Evolutionary conservation across 2,329 filamentous ascomycete species (phyloP).

Genomic region (Pleurostoma richardsiae): DNA sequence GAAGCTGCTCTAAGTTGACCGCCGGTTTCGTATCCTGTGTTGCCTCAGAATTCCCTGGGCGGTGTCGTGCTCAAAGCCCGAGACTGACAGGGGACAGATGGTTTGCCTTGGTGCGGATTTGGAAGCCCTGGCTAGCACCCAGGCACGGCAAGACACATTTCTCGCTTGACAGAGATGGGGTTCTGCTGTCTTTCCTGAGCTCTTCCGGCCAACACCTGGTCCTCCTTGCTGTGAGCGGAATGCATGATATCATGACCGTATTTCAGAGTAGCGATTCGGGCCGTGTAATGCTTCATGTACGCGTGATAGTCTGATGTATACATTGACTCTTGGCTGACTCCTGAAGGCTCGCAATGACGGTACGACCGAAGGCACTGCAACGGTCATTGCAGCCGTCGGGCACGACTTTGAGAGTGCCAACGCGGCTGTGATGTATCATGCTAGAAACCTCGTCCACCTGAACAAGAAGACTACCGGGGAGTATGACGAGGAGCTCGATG

Average conservation of each 20-base stretch:
- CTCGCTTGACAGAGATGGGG: slow-evolving; percentile 67
- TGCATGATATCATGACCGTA: slow-evolving; percentile 64
- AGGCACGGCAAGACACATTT: slow-evolving; percentile 69
- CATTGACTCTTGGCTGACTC: background rate
- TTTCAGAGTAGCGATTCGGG: slow-evolving; percentile 63
- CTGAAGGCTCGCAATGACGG: slow-evolving; percentile 58
- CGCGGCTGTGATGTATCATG: slow-evolving; percentile 80
- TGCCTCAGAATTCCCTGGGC: too few relatives aligned
- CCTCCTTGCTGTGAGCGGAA: slow-evolving; percentile 71
- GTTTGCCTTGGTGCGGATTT: slow-evolving; percentile 76
- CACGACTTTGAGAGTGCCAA: slow-evolving; percentile 70
- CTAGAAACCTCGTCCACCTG: slow-evolving; percentile 58
- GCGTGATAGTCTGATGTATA: slow-evolving; percentile 19
- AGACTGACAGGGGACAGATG: slow-evolving; percentile 45
- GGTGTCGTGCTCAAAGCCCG: too few relatives aligned
- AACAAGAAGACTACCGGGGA: slow-evolving; percentile 37
- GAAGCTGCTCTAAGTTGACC: too few relatives aligned
- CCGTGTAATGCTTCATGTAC: slow-evolving; percentile 60
- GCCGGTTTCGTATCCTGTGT: too few relatives aligned
- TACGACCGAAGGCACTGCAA: slow-evolving; percentile 44
- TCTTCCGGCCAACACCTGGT: slow-evolving; percentile 69
- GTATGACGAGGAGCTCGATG: slow-evolving; percentile 38
- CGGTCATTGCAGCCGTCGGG: slow-evolving; percentile 66
- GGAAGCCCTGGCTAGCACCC: slow-evolving; percentile 84
- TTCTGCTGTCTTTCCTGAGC: slow-evolving; percentile 74